Percentiles rank a stretch among this genome's conserved stretches.
Evolutionary conservation across 176 grass and related monocot species (phyloP).

Genomic region (Bonia amplexicaulis): DNA sequence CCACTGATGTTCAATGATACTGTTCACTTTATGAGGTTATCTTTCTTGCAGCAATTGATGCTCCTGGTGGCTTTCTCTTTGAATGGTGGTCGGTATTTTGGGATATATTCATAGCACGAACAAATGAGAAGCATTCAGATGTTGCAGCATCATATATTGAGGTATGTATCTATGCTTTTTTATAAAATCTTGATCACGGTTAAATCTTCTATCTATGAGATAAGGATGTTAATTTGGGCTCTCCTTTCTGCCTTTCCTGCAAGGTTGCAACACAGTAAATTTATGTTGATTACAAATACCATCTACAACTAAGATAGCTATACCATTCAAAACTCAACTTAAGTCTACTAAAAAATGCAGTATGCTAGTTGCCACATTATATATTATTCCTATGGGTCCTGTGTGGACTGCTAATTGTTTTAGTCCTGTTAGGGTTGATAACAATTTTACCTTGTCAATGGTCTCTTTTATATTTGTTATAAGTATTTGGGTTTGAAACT

Average conservation of each 20-base stretch:
- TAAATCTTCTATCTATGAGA: not conserved
- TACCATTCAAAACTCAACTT: not conserved
- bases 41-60: constrained; percentile 9
- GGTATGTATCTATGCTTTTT: not conserved
- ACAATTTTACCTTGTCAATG: not conserved
- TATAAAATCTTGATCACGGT: not conserved
- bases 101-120: not conserved
- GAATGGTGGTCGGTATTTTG: not conserved
- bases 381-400: not conserved
- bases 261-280: not conserved
- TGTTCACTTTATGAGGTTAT: not conserved
- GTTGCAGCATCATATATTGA: constrained; percentile 13
- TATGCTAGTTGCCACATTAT: not conserved
- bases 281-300: not conserved
- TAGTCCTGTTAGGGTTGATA: not conserved
- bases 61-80: constrained; percentile 22
- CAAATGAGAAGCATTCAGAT: not conserved
- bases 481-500: not conserved
- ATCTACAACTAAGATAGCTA: not conserved
- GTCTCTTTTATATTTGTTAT: not conserved
- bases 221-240: not conserved
- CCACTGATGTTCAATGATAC: not conserved
- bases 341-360: not conserved
- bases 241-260: not conserved
- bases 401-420: not conserved